These are phyloP conservation scores for Leishmania lainsoni DNA, from an alignment of 208 protist species.

Conservation along the genomic window DNA sequence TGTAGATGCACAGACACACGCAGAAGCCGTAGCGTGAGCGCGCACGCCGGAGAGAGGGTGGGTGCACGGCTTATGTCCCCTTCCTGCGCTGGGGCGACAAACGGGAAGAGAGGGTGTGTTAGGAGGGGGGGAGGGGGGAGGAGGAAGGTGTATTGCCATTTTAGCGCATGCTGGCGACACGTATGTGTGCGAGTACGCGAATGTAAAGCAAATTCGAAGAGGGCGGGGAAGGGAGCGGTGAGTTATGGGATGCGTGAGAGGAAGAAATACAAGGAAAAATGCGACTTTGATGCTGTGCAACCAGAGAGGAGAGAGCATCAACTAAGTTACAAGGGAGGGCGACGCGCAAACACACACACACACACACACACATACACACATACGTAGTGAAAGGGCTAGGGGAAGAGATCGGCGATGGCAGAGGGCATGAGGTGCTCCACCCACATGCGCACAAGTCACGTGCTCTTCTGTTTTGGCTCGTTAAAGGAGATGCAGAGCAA, in stretches of 20 bases:
- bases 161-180: not conserved
- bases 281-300: not conserved
- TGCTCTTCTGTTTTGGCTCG: not conserved
- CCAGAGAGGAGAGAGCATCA: not conserved
- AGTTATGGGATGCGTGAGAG: not conserved
- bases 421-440: not conserved
- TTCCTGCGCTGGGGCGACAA: not conserved
- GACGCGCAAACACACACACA: not conserved
- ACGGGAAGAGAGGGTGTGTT: slow-evolving; percentile 3
- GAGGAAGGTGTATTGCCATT: not conserved
- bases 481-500: not conserved
- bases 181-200: not conserved
- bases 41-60: not conserved
- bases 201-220: not conserved
- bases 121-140: not conserved
- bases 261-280: slow-evolving; percentile 3
- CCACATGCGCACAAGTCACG: not conserved
- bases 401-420: not conserved
- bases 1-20: not conserved
- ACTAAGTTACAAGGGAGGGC: not conserved
- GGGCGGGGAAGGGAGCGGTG: not conserved
- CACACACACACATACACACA: not conserved
- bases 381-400: not conserved
- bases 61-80: not conserved
- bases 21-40: not conserved